These are phyloP conservation scores for Metarhizium rileyi DNA, from an alignment of 2,329 filamentous ascomycete genomes.

Conservation along the genomic window DNA sequence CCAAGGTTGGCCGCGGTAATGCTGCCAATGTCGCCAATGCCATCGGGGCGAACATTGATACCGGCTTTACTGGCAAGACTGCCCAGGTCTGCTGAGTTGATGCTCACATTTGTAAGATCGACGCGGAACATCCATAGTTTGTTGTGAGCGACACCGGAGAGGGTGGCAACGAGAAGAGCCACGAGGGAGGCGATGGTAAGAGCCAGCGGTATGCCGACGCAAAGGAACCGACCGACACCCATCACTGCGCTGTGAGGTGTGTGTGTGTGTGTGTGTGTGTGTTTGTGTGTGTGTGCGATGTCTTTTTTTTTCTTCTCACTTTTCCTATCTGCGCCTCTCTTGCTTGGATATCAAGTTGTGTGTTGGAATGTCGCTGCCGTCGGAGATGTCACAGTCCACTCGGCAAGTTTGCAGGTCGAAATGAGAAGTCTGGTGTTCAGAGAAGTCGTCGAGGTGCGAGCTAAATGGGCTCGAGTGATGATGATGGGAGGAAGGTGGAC, in stretches of 20 bases:
- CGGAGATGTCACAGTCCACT: too few relatives aligned
- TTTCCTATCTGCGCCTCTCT: too few relatives aligned
- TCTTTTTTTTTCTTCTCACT: too few relatives aligned
- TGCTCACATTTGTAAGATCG: slow-evolving; percentile 49
- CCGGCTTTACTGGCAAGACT: slow-evolving; percentile 22
- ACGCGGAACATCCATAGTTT: slow-evolving; percentile 49
- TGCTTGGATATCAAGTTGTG: too few relatives aligned
- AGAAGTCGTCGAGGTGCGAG: too few relatives aligned
- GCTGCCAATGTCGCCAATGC: slow-evolving; percentile 30
- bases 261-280: background rate
- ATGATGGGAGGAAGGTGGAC: too few relatives aligned
- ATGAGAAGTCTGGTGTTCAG: too few relatives aligned
- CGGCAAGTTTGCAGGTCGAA: too few relatives aligned
- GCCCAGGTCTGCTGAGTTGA: slow-evolving; percentile 23
- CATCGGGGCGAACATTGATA: slow-evolving; percentile 13
- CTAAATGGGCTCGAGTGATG: too few relatives aligned
- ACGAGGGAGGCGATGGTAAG: slow-evolving; percentile 71
- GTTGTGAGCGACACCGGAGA: slow-evolving; percentile 47
- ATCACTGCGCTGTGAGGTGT: slow-evolving; percentile 25
- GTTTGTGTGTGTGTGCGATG: background rate
- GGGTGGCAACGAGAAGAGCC: slow-evolving; percentile 49
- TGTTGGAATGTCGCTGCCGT: too few relatives aligned
- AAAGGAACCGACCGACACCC: slow-evolving; percentile 68
- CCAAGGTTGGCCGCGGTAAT: slow-evolving; percentile 49
- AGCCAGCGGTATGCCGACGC: slow-evolving; percentile 78